These are phyloP conservation scores for Colletotrichum graminicola DNA, from an alignment of 2,329 filamentous ascomycete species.

Conservation along the genomic window DNA sequence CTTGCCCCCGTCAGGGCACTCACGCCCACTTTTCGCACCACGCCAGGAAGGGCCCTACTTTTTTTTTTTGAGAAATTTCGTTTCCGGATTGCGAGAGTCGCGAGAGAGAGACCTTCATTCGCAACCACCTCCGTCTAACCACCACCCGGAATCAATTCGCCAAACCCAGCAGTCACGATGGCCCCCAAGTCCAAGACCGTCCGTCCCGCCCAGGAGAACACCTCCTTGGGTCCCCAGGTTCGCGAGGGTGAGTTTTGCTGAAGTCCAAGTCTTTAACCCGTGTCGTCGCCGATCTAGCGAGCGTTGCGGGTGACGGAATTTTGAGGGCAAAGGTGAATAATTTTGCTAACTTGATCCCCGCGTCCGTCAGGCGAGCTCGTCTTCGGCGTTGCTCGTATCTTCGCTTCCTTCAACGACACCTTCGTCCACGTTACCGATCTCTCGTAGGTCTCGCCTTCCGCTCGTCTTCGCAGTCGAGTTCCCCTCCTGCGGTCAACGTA, in stretches of 20 bases:
- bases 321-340: not conserved
- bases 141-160: conserved; percentile 49
- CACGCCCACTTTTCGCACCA: conserved; percentile 25
- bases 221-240: conserved; percentile 96
- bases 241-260: conserved; percentile 81
- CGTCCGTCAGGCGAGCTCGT: conserved; percentile 84
- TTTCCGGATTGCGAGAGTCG: conserved; percentile 13
- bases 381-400: conserved; percentile 98
- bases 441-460: conserved; percentile 69
- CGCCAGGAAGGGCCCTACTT: not conserved
- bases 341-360: conserved; percentile 44
- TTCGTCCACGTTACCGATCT: conserved; percentile 99
- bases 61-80: conserved; percentile 33
- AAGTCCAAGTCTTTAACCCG: conserved; percentile 43
- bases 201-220: conserved; percentile 93
- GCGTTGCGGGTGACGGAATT: conserved; percentile 83
- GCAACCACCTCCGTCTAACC: conserved; percentile 39
- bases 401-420: conserved; percentile 94
- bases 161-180: conserved; percentile 73
- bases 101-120: conserved; percentile 23
- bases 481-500: not conserved
- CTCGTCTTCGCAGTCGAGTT: not conserved
- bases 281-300: conserved; percentile 57
- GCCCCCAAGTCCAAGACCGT: conserved; percentile 84
- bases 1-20: conserved; percentile 27